Conservation (phyloP, 495 filamentous ascomycete genomes). For the Neurospora sp. region DNA sequence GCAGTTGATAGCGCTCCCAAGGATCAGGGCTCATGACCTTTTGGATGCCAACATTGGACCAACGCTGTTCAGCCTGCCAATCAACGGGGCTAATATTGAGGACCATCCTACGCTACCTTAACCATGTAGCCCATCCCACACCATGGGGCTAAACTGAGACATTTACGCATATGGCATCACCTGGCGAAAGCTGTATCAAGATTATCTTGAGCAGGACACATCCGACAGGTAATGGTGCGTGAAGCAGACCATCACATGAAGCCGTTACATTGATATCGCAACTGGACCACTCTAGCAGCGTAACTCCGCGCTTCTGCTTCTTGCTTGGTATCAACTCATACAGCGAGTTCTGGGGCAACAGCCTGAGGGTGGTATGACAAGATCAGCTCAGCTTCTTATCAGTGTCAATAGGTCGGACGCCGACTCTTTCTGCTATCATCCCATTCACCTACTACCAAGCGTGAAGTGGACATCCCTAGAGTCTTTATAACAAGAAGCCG, state of each 20-base stretch:
- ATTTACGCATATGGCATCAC: neutral
- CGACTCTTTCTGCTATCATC: neutral
- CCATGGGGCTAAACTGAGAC: neutral
- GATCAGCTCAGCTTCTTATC: neutral
- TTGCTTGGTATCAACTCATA: neutral
- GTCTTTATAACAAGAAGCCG: neutral
- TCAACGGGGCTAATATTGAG: neutral
- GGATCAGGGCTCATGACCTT: neutral
- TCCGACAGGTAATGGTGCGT: neutral
- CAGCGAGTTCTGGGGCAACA: neutral
- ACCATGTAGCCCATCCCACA: neutral
- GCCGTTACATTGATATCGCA: neutral
- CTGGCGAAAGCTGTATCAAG: neutral
- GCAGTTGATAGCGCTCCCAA: neutral
- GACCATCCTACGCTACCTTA: neutral
- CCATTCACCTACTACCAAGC: neutral
- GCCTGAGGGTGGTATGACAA: neutral
- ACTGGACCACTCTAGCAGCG: neutral
- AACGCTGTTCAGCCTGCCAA: neutral
- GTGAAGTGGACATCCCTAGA: neutral
- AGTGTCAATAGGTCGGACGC: neutral
- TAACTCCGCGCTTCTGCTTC: neutral
- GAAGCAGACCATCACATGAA: neutral
- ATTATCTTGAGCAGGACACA: neutral
- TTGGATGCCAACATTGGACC: neutral